Base-by-base conservation (phyloP, 192 early-diverging fungal genomes). In the Kappamyces sp. region DNA sequence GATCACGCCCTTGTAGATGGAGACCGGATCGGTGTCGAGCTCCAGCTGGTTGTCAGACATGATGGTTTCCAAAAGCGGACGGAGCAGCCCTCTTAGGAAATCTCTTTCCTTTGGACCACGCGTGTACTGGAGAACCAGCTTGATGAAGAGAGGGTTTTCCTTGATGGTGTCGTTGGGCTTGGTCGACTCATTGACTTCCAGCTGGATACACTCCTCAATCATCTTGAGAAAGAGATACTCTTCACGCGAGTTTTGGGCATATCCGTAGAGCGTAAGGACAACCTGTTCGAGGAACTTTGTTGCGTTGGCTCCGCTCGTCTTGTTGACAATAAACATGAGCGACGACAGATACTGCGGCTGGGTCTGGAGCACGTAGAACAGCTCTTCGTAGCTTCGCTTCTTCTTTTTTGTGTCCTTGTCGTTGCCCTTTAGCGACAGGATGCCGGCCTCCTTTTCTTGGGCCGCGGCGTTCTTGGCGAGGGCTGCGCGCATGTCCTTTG, bases 301-400 rank as follows among this genome's bases (percentile, higher is more conserved):
- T 8, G 77, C 72, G 49, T 66, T 79, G 1, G 86, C 84, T 15
- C 87, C 80, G 1, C 68, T 45, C 49, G 50, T 82, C 74, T 94
- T 90, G 78, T 91, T 94, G 43, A 97, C 76, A 37, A 86, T 68
- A 37, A 91, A 92, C 78, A 99, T 79, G 38, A 96, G 71, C 9
- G 80, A 80, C 6, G 93, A 87, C 53, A 99, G 77, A 61, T 99
- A 98, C 22, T 78, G 59, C 2, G 93, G 93, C 69, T 99, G 87
- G 2, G 97, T 99, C 71, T 99, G 97, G 39, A 99, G 77, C 49
- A 99, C 55, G 64, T 98, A 97, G 52, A 99, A 96, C 46, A 99
- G 67, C 58, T 97, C 80, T 69, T 95, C 90, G 72, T 98, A 99
- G 5, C 85, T 67, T 48, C 88, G 86, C 11, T 90, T 63, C 42